These are phyloP conservation scores for Andrographis paniculata DNA, from an alignment of 305 asterid species.

Conservation along the genomic window DNA sequence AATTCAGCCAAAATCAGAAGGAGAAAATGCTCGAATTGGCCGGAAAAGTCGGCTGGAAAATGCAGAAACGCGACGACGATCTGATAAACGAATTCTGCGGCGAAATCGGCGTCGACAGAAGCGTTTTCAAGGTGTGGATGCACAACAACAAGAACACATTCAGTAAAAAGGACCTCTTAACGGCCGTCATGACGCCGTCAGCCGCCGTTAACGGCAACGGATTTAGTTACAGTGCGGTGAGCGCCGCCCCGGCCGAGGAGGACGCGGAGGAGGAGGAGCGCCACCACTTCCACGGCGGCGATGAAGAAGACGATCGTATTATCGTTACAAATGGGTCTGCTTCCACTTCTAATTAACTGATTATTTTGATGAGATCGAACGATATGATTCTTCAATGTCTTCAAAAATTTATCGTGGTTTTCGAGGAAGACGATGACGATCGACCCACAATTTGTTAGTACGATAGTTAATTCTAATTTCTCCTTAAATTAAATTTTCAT, in stretches of 20 bases:
- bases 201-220: constrained; percentile 17
- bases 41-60: constrained; percentile 36
- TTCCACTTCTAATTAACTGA: not conserved
- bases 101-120: constrained; percentile 36
- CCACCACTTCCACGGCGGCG: not conserved
- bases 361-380: too few species aligned
- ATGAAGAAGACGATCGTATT: not conserved
- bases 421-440: too few species aligned
- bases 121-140: constrained; percentile 57
- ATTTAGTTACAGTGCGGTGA: constrained; percentile 6
- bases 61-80: constrained; percentile 42
- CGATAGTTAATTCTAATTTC: too few species aligned
- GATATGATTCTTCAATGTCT: too few species aligned
- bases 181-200: constrained; percentile 9
- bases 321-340: not conserved
- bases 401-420: too few species aligned
- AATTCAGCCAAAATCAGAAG: constrained; percentile 40
- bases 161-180: constrained; percentile 22
- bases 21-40: constrained; percentile 42
- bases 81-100: constrained; percentile 24
- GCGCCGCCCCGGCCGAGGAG: not conserved
- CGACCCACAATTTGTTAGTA: too few species aligned
- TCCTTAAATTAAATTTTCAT: too few species aligned
- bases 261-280: not conserved
- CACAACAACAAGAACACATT: constrained; percentile 43